Conservation (phyloP, 106 monocot genomes). For the Acorus calamus region DNA sequence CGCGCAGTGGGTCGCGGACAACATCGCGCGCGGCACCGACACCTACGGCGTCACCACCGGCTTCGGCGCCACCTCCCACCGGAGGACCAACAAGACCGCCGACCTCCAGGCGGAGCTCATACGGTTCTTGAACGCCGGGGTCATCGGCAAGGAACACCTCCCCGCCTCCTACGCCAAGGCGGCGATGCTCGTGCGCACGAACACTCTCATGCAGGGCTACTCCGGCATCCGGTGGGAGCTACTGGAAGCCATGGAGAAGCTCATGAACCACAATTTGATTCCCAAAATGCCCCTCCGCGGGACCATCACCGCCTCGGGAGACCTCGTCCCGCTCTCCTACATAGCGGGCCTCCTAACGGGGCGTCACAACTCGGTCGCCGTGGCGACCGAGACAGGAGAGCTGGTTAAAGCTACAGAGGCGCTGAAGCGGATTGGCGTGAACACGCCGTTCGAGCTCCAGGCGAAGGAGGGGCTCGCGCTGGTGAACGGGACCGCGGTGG, state of each 20-base stretch:
- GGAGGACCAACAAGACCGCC: constrained; percentile 1
- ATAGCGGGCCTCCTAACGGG: constrained; percentile 41
- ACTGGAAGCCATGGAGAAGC: constrained; percentile 34
- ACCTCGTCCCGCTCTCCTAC: constrained; percentile 48
- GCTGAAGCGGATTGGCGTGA: constrained; percentile 2
- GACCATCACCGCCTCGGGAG: constrained; percentile 43
- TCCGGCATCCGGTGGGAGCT: constrained; percentile 54
- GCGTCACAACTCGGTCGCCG: constrained; percentile 18
- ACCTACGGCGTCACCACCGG: constrained; percentile 61
- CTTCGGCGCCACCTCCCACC: constrained; percentile 64
- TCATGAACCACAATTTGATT: constrained; percentile 31
- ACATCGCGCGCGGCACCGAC: constrained; percentile 27
- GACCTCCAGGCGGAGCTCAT: neutral
- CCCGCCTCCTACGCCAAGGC: neutral
- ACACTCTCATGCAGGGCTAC: constrained; percentile 27
- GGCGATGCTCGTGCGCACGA: constrained; percentile 8
- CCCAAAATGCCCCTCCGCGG: constrained; percentile 37
- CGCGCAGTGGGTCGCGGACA: constrained; percentile 31
- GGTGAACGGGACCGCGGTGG: no score
- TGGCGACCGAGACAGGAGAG: constrained; percentile 9
- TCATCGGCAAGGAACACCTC: neutral
- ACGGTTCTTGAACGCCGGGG: constrained; percentile 7
- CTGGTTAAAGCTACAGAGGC: constrained; percentile 21
- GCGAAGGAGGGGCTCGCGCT: no score
- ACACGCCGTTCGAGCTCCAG: no score